Evolutionary conservation across 345 rosid genomes (phyloP).

Genomic region (Laguncularia racemosa): DNA sequence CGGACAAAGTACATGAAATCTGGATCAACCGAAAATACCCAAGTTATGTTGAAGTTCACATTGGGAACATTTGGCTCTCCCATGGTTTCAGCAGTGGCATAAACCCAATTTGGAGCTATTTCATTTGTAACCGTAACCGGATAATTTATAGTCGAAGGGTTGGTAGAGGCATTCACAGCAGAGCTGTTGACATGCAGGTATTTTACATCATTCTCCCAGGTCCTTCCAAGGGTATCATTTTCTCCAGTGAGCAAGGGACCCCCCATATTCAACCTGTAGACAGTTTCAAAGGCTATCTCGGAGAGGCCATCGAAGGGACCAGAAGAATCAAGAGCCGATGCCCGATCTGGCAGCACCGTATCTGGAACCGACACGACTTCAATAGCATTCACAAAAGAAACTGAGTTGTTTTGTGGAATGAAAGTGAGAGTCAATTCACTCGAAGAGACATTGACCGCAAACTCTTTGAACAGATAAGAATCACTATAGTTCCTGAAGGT

Average conservation of each 20-base stretch:
- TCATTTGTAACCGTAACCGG: slow-evolving; percentile 38
- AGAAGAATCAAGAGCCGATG: slow-evolving; percentile 55
- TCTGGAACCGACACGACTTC: slow-evolving; percentile 89
- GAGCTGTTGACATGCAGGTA: slow-evolving; percentile 88
- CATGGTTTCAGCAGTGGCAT: slow-evolving; percentile 88
- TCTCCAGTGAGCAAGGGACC: slow-evolving; percentile 81
- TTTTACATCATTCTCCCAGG: slow-evolving; percentile 77
- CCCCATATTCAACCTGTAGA: slow-evolving; percentile 86
- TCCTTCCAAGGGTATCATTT: slow-evolving; percentile 89
- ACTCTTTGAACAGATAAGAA: slow-evolving; percentile 80
- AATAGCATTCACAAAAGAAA: slow-evolving; percentile 82
- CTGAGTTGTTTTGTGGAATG: slow-evolving; percentile 67
- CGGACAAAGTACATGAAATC: slow-evolving; percentile 78
- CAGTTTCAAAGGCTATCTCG: slow-evolving; percentile 65
- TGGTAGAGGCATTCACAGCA: slow-evolving; percentile 54
- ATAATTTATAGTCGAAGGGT: slow-evolving; percentile 62
- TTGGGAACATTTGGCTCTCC: slow-evolving; percentile 64
- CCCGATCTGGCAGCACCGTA: slow-evolving; percentile 67
- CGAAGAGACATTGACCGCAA: slow-evolving; percentile 72
- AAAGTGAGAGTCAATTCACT: slow-evolving; percentile 52
- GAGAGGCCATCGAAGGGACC: slow-evolving; percentile 57
- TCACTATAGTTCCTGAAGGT: slow-evolving; percentile 55
- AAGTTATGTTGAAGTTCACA: slow-evolving; percentile 76
- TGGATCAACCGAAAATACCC: slow-evolving; percentile 70
- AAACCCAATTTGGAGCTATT: slow-evolving; percentile 85